Base-by-base conservation (phyloP, 192 early-diverging fungal species). In the Podila epicladia region DNA sequence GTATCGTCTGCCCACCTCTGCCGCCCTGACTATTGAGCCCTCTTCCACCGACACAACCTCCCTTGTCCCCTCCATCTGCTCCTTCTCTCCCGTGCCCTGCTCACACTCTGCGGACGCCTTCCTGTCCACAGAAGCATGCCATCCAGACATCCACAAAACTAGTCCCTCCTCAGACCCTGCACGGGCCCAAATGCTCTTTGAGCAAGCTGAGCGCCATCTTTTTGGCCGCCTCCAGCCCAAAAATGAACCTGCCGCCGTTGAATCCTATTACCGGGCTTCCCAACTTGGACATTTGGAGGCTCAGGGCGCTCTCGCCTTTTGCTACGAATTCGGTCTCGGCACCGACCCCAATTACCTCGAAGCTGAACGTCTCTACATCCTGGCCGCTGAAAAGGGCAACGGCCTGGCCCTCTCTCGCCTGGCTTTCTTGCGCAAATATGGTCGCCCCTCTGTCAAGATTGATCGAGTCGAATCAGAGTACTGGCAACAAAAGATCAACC, bases 261-360 rank as follows among this genome's bases (percentile, higher is more conserved):
- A 69, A 13, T 85, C 85, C 62, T 87, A 90, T 26, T 76, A 82
- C 60, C 73, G 82, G 31, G 91, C 92, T 35, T 72, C 90, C 9
- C 48, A 75, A 28, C 61, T 79, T 28, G 78, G 80, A 28, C 85
- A 89, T 62, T 35, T 70, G 11, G 76, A 84, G 41, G 85, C 88
- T 58, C 82, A 91, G 68, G 92, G 93, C 3, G 82, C 93, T 13
- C 76, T 95, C 9, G 95, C 89, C 9, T 95, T 96, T 69, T 94
- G 93, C 74, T 91, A 91, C 82, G 95, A 96, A 76, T 96, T 96
- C 82, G 94, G 92, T n/a, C 76, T 96, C 4, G 95, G 95, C 8
- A 74, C 92, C 11, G 73, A 74, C 22, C 80, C 76, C 17, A 88
- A 95, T 61, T 92, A 85, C 83, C 79, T 86, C 22, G 71, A 79